Percentiles rank a stretch among this genome's conserved stretches.
These are phyloP conservation scores for Suillus ampliporus DNA, from an alignment of 768 basidiomycete species.

Conservation along the genomic window DNA sequence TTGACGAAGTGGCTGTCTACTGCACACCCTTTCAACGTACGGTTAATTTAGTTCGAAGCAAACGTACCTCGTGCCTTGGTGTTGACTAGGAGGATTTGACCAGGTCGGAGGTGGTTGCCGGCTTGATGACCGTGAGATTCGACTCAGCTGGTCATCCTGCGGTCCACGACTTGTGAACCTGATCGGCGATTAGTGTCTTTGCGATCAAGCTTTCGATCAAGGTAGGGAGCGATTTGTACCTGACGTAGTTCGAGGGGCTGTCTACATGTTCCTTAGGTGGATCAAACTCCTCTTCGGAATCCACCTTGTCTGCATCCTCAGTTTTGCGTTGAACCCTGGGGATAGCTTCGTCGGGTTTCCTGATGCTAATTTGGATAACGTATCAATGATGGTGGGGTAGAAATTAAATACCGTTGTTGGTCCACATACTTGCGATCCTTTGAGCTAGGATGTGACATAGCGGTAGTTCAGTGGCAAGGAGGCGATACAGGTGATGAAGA, in stretches of 20 bases:
- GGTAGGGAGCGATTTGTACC: background rate
- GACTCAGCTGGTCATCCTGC: background rate
- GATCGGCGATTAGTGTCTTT: background rate
- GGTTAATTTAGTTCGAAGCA: background rate
- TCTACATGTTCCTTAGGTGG: background rate
- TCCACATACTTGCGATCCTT: background rate
- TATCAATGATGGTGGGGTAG: background rate
- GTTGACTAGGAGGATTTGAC: background rate
- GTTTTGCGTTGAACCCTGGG: background rate
- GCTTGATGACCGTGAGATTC: background rate
- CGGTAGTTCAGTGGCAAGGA: background rate
- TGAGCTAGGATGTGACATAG: background rate
- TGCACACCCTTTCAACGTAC: background rate
- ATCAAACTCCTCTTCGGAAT: background rate
- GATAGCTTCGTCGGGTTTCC: background rate
- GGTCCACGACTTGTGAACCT: constrained; percentile 3
- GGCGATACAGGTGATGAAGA: background rate
- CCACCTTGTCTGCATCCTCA: background rate
- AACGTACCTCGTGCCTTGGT: constrained; percentile 2
- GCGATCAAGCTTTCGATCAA: background rate
- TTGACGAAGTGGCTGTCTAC: background rate
- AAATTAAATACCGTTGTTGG: background rate
- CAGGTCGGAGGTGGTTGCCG: background rate
- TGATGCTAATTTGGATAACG: background rate
- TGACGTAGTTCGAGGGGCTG: background rate